These are phyloP conservation scores for Arxiozyma heterogenica DNA, from an alignment of 1,139 yeast species.

Conservation along the genomic window DNA sequence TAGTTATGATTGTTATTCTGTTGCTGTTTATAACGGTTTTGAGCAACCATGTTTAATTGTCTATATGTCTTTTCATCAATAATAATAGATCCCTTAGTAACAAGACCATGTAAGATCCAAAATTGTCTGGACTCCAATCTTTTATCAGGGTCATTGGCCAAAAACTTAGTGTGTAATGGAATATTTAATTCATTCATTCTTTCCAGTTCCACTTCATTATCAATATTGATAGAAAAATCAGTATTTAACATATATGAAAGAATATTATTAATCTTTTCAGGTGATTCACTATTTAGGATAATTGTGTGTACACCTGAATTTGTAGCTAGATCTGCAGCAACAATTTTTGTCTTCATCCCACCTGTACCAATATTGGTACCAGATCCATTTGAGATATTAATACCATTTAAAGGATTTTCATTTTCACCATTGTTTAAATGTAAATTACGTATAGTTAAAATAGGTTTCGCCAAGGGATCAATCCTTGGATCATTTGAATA, in stretches of 20 bases:
- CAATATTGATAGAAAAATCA: slow-evolving; percentile 11
- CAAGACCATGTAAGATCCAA: slow-evolving; percentile 88
- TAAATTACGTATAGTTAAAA: slow-evolving; percentile 55
- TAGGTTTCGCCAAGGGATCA: slow-evolving; percentile 77
- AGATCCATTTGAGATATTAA: slow-evolving; percentile 59
- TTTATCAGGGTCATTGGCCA: slow-evolving; percentile 47
- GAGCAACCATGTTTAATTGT: slow-evolving; percentile 1
- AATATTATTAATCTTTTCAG: slow-evolving; percentile 65
- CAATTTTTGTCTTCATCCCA: slow-evolving; percentile 93
- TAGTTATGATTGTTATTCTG: neutral
- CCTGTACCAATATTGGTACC: slow-evolving; percentile 94
- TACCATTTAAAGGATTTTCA: slow-evolving; percentile 38
- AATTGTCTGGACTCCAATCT: slow-evolving; percentile 69
- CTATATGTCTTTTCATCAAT: slow-evolving; percentile 80
- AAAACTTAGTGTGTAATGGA: slow-evolving; percentile 81
- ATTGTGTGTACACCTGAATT: slow-evolving; percentile 90
- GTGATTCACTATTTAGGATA: slow-evolving; percentile 68
- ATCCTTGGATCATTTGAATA: slow-evolving; percentile 87
- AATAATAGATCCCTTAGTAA: slow-evolving; percentile 66
- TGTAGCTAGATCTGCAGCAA: slow-evolving; percentile 94
- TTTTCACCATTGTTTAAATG: slow-evolving; percentile 45
- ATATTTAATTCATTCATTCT: slow-evolving; percentile 34
- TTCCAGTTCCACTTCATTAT: slow-evolving; percentile 24
- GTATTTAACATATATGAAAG: slow-evolving; percentile 49
- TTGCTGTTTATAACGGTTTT: neutral